Conservation (phyloP, 2,329 filamentous ascomycete species). For the Fusarium proliferatum region DNA sequence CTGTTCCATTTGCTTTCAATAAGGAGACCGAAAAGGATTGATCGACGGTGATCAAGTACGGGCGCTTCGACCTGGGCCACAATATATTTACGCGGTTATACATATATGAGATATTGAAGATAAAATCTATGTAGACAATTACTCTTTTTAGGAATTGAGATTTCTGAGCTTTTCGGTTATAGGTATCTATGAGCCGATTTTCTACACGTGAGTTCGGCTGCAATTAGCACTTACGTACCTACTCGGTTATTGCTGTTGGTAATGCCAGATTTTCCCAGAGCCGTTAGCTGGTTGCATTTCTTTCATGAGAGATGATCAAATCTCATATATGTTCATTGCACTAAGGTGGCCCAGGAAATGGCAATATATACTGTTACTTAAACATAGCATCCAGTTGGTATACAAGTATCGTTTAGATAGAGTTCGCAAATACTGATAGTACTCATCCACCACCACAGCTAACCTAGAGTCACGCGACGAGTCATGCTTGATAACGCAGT, state of each 20-base stretch:
- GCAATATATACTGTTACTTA: background rate
- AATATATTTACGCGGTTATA: conserved; percentile 20
- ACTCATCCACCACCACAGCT: background rate
- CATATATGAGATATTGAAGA: background rate
- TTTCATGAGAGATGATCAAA: background rate
- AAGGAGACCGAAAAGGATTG: background rate
- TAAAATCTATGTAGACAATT: conserved; percentile 22
- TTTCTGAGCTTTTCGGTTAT: background rate
- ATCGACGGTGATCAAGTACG: background rate
- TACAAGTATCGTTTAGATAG: background rate
- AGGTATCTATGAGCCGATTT: background rate
- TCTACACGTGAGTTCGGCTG: background rate
- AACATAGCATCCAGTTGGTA: background rate
- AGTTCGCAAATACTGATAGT: background rate
- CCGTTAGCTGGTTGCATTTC: background rate
- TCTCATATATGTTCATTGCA: background rate
- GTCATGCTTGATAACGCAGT: background rate
- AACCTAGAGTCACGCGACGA: background rate
- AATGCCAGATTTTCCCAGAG: background rate
- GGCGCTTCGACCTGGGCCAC: background rate
- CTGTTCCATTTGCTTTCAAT: conserved; percentile 17
- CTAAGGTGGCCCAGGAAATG: background rate
- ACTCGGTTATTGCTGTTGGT: background rate
- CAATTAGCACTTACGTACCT: background rate
- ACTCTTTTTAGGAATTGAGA: background rate